These are phyloP conservation scores for Penicillium nucicola DNA, from an alignment of 495 filamentous ascomycete species.

Conservation along the genomic window DNA sequence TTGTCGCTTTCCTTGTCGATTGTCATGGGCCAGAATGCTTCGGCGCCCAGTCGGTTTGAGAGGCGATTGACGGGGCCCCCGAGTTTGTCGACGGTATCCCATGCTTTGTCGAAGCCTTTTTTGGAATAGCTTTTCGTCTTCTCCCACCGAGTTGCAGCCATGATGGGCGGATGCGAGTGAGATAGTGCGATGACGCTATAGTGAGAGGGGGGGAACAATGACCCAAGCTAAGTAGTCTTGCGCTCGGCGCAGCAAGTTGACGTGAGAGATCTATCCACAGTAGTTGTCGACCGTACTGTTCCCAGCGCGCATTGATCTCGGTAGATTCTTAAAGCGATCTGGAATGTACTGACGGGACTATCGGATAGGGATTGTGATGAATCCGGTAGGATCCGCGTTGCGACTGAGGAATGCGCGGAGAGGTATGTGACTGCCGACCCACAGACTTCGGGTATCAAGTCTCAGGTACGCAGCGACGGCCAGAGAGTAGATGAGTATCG, in stretches of 20 bases:
- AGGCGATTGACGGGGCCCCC: constrained; percentile 71
- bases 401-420: constrained; percentile 21
- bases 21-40: constrained; percentile 79
- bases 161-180: constrained; percentile 7
- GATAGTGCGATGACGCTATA: not conserved
- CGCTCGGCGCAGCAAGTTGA: not conserved
- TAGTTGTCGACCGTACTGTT: constrained; percentile 12
- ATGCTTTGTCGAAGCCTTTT: constrained; percentile 55
- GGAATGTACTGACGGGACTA: constrained; percentile 15
- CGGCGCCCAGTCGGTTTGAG: constrained; percentile 68
- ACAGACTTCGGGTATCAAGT: too few species aligned
- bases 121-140: constrained; percentile 45
- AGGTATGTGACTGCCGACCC: constrained; percentile 11
- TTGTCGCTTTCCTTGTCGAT: constrained; percentile 82
- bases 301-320: constrained; percentile 13
- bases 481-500: too few species aligned
- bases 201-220: not conserved
- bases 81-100: constrained; percentile 49
- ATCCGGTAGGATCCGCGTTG: constrained; percentile 19
- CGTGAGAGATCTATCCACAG: constrained; percentile 14
- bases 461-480: too few species aligned
- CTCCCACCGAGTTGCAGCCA: constrained; percentile 36
- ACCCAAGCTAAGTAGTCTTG: not conserved
- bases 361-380: constrained; percentile 2
- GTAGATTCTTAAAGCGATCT: constrained; percentile 10